phyloP scores from a whole-genome alignment of 108 stramenopile species.

The Pseudonitzschia delicatissima region DNA sequence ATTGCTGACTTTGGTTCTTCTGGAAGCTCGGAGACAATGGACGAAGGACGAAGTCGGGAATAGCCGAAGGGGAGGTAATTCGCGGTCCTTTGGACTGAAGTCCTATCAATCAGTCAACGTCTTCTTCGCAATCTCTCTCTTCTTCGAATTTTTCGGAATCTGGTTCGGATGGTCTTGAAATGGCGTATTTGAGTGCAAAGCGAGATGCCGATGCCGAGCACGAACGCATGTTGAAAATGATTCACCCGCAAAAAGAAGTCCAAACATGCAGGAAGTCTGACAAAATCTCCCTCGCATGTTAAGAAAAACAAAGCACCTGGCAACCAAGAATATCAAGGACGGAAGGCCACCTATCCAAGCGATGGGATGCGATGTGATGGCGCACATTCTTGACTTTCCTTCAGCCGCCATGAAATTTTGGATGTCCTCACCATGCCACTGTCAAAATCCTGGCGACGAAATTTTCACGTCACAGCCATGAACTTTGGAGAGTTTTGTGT shows the following conservation, averaged over 20 bases:
- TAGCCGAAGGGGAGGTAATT: background rate
- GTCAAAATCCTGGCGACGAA: slow-evolving; percentile 63
- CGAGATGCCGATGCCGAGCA: slow-evolving; percentile 11
- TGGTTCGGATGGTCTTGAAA: slow-evolving; percentile 23
- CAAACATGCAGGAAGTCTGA: background rate
- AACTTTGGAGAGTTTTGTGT: slow-evolving; percentile 80
- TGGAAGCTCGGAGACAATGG: slow-evolving; percentile 22
- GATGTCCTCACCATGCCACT: slow-evolving; percentile 68
- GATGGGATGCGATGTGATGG: slow-evolving; percentile 76
- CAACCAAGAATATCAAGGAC: background rate
- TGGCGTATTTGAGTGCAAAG: slow-evolving; percentile 18
- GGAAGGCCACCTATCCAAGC: slow-evolving; percentile 16
- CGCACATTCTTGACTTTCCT: slow-evolving; percentile 65
- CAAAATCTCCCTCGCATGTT: background rate
- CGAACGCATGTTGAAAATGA: slow-evolving; percentile 4
- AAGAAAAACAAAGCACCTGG: background rate
- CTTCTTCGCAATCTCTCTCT: slow-evolving; percentile 10
- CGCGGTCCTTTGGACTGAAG: background rate
- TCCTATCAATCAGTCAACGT: slow-evolving; percentile 5
- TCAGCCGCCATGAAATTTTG: slow-evolving; percentile 59
- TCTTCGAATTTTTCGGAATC: slow-evolving; percentile 11
- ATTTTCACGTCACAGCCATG: slow-evolving; percentile 67
- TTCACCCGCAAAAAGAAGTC: slow-evolving; percentile 14
- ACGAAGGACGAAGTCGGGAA: slow-evolving; percentile 8
- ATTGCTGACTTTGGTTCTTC: slow-evolving; percentile 43